Conservation (phyloP, 495 filamentous ascomycete species). For the Neurospora sp. region DNA sequence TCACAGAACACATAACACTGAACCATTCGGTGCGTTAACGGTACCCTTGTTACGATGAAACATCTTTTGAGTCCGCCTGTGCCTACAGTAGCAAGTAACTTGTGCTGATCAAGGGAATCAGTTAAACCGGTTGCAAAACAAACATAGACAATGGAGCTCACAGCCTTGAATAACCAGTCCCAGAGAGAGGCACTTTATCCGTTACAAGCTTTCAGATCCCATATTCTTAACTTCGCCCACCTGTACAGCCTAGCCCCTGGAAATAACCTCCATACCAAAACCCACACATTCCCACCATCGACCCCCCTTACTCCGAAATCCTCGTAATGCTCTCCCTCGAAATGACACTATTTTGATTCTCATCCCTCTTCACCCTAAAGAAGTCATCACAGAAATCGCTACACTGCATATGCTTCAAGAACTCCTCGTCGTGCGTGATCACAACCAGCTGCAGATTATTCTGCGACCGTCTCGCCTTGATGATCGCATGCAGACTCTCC, state of each 20-base stretch:
- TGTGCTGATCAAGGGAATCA: not conserved
- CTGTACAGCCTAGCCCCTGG: not conserved
- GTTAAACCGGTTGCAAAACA: not conserved
- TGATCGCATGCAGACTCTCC: constrained; percentile 75
- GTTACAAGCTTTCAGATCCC: not conserved
- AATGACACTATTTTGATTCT: constrained; percentile 80
- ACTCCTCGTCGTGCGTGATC: constrained; percentile 98
- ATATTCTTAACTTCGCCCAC: not conserved
- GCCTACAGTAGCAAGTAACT: not conserved
- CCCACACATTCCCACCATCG: not conserved
- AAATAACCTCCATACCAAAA: not conserved
- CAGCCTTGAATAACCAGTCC: not conserved
- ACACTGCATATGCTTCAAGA: constrained; percentile 85
- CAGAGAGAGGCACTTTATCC: not conserved
- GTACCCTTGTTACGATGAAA: not conserved
- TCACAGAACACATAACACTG: not conserved
- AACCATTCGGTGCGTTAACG: not conserved
- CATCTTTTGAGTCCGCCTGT: not conserved
- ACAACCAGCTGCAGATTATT: constrained; percentile 96
- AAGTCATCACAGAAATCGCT: constrained; percentile 91
- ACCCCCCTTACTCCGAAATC: constrained; percentile 29
- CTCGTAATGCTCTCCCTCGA: constrained; percentile 57
- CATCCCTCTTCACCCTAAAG: constrained; percentile 72
- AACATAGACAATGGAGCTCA: not conserved
- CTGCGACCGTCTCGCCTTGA: constrained; percentile 72